Percentiles rank a stretch among this genome's conserved stretches.
Conservation (phyloP, 768 basidiomycete genomes). For the Lactarius sp. region DNA sequence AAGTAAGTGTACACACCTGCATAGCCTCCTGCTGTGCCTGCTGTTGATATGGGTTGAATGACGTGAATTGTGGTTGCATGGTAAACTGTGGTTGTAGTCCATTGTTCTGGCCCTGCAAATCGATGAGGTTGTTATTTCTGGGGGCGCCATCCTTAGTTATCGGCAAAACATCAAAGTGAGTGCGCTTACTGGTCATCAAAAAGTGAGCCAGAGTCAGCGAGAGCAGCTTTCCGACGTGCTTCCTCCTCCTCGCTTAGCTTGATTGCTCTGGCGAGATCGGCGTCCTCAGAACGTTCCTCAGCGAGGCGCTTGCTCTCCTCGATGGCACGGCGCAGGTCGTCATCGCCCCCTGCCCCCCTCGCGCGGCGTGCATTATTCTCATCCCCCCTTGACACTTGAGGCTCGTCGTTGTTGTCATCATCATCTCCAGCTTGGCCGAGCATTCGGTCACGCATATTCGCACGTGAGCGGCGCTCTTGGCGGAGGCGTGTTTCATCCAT, state of each 20-base stretch:
- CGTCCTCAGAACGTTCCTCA: conserved; percentile 73
- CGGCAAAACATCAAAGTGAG: conserved; percentile 12
- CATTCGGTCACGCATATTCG: conserved; percentile 95
- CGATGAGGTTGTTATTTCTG: conserved; percentile 17
- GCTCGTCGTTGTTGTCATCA: conserved; percentile 32
- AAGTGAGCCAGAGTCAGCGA: conserved; percentile 64
- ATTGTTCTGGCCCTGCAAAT: conserved; percentile 19
- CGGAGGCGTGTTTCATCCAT: conserved; percentile 81
- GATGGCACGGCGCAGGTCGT: conserved; percentile 80
- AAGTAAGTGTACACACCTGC: conserved; percentile 39
- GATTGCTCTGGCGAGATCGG: conserved; percentile 80
- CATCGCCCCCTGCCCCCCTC: conserved; percentile 41
- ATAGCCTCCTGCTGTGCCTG: conserved; percentile 87
- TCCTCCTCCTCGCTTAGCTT: conserved; percentile 90
- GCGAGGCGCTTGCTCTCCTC: conserved; percentile 82
- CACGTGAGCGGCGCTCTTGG: conserved; percentile 77
- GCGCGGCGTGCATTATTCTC: conserved; percentile 35
- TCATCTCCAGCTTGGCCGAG: conserved; percentile 50
- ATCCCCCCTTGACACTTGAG: conserved; percentile 44
- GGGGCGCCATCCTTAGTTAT: background rate
- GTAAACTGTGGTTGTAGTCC: conserved; percentile 72
- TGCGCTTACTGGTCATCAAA: conserved; percentile 83
- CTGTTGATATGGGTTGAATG: conserved; percentile 92
- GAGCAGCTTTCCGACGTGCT: conserved; percentile 58
- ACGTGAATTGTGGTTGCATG: conserved; percentile 80